These are phyloP conservation scores for Citrus australasica DNA, from an alignment of 345 rosid genomes.

Conservation along the genomic window DNA sequence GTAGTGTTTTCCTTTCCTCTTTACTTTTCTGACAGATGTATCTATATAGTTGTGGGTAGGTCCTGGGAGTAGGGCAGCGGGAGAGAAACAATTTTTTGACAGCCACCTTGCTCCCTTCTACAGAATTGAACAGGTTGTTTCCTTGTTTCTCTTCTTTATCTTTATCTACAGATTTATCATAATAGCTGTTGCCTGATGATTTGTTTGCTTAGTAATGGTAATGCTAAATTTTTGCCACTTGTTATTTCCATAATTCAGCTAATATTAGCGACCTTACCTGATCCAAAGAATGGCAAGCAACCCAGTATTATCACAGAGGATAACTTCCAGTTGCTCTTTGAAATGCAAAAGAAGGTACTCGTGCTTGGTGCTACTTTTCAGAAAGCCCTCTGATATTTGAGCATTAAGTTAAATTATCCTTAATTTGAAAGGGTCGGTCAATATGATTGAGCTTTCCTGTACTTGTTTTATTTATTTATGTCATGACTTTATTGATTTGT, in stretches of 20 bases:
- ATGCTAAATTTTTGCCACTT: background rate
- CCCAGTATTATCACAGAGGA: conserved; percentile 78
- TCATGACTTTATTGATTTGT: background rate
- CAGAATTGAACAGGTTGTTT: conserved; percentile 93
- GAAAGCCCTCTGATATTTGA: conserved; percentile 8
- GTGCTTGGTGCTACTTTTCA: conserved; percentile 14
- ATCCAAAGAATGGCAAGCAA: conserved; percentile 41
- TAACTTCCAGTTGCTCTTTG: conserved; percentile 88
- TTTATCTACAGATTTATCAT: background rate
- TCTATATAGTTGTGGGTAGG: conserved; percentile 91
- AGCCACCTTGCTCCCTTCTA: conserved; percentile 91
- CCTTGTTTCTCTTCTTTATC: conserved; percentile 6
- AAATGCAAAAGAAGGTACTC: conserved; percentile 84
- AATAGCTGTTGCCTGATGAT: background rate
- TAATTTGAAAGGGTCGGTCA: conserved; percentile 2
- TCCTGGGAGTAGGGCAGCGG: conserved; percentile 84
- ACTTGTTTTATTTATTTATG: background rate
- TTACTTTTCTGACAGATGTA: conserved; percentile 9
- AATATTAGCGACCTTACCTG: conserved; percentile 74
- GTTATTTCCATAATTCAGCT: conserved; percentile 44
- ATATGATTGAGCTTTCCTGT: conserved; percentile 5
- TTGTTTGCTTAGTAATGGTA: background rate
- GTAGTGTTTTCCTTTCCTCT: background rate
- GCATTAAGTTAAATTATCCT: background rate
- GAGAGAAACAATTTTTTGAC: conserved; percentile 89